phyloP scores from a whole-genome alignment of 2,329 filamentous ascomycete species.

The Diplodia intermedia region DNA sequence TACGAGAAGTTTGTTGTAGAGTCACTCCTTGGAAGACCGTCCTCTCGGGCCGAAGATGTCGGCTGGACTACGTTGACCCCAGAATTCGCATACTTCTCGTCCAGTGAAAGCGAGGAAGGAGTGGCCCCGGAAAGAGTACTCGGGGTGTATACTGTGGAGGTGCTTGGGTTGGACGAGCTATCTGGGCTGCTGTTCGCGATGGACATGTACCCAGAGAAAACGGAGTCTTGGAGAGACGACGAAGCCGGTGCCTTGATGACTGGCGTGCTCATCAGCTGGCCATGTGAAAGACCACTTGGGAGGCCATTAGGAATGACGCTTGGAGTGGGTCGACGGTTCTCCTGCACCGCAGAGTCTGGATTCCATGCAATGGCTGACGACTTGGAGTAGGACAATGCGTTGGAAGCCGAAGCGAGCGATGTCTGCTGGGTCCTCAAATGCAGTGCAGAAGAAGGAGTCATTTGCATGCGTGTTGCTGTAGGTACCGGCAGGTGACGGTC shows the following conservation, averaged over 20 bases:
- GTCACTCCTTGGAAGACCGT: conserved; percentile 38
- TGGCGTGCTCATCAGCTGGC: background rate
- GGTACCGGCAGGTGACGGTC: conserved; percentile 29
- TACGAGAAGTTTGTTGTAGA: conserved; percentile 50
- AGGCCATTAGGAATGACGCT: background rate
- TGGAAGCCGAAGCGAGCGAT: conserved; percentile 2
- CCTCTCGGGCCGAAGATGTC: background rate
- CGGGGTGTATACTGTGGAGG: conserved; percentile 25
- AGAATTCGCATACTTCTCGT: conserved; percentile 16
- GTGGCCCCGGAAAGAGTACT: conserved; percentile 21
- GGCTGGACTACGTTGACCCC: background rate
- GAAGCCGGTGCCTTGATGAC: background rate
- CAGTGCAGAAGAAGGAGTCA: conserved; percentile 5
- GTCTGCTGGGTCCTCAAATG: conserved; percentile 16
- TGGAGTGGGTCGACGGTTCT: background rate
- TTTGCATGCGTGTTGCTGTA: conserved; percentile 24
- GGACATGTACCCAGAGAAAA: conserved; percentile 7
- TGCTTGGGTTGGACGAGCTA: conserved; percentile 15
- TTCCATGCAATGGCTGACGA: conserved; percentile 38
- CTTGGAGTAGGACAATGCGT: conserved; percentile 36
- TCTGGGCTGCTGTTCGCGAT: conserved; percentile 19
- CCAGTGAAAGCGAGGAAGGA: background rate
- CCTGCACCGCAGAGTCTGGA: conserved; percentile 24
- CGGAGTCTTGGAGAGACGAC: background rate
- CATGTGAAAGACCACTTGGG: background rate